Base-by-base conservation (phyloP, 208 protist genomes). In the Hexamita inflata region DNA sequence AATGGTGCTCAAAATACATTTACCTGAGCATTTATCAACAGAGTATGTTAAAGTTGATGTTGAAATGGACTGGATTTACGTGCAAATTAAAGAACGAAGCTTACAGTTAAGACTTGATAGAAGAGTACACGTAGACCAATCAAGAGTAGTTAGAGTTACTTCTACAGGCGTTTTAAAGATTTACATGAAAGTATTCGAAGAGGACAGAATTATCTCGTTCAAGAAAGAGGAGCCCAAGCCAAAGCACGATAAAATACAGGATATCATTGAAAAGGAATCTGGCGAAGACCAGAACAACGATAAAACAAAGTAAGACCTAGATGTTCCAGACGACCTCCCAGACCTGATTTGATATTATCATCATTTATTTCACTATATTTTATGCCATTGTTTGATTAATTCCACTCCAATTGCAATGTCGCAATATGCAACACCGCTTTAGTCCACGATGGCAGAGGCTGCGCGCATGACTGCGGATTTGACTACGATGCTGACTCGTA, bases 131-230 rank as follows among this genome's bases (percentile, higher is more conserved):
- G 7, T 45, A n/a, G 35, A 13, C 4, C 4, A 38, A 29, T 7
- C 42, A 28, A n/a, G 11, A n/a, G 26, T 9, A 4, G 2, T 35
- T n/a, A n/a, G 64, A 19, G n/a, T 70, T 49, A 70, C 32, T 9
- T 24, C 32, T 15, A 70, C 64, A 11, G 64, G 64, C 9, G 64
- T 45, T 38, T 70, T 70, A 49, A 70, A 70, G 64, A 13, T 70
- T 4, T 45, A 70, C n/a, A 24, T 13, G 7, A 2, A 4, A 32
- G 9, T 70, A 9, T 2, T 13, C 4, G 45, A 53, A 24, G 45
- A 19, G 4, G 45, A 53, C 11, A 19, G 4, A 24, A 53, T 53
- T 53, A 19, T 24, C 11, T 24, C 4, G 45, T 19, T 19, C 45
- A 24, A 53, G 4, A 53, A 19, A 24, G 4, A 53, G 4, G 19